Base-by-base conservation (phyloP, 2,329 filamentous ascomycete species). In the Calonectria pseudoreteaudii region DNA sequence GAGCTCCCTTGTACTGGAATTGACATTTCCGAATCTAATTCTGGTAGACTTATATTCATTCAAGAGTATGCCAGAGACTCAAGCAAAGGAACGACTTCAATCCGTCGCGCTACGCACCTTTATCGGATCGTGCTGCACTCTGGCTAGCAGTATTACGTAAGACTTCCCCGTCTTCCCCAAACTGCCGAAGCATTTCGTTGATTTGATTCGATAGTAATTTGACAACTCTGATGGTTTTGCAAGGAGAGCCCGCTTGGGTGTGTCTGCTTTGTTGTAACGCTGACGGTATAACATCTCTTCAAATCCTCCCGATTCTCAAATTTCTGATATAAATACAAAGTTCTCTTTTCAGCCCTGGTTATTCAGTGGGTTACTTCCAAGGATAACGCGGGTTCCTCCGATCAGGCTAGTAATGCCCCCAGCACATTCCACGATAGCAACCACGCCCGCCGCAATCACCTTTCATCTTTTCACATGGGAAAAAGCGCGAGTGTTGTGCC, bases 261-360 rank as follows among this genome's bases (percentile, higher is more conserved):
- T 93, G 91, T 76, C 86, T 93, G 4, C 91, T 92, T 84, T 91
- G 90, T 78, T 93, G 91, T 80, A 93, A 93, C 78, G 86, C 87
- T 73, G 91, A 93, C 79, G 88, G 91, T 91, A 82, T 79, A 86
- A 90, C 91, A 10, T 11, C 3, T 36, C 11, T 36, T 36, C 31
- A 14, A 9, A 53, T 41, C 44, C 41, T 30, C 30, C 13, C 30
- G 49, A 11, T 47, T 72, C 28, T 44, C n/a, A 26, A 8, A 4
- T 44, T 20, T 20, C 58, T 62, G 16, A 79, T 53, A 10, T 23
- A 16, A 4, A 36, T 34, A n/a, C n/a, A 44, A 20, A 91, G 90
- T 92, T 18, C 86, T 92, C 36, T 91, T 92, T 81, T 91, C 88
- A 16, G 88, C 89, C n/a, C 77, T 91, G 4, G 88, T 93, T 20